Percentiles rank a stretch among this genome's conserved stretches.
These are phyloP conservation scores for Passalora sequoiae DNA, from an alignment of 2,329 filamentous ascomycete genomes.

Conservation along the genomic window DNA sequence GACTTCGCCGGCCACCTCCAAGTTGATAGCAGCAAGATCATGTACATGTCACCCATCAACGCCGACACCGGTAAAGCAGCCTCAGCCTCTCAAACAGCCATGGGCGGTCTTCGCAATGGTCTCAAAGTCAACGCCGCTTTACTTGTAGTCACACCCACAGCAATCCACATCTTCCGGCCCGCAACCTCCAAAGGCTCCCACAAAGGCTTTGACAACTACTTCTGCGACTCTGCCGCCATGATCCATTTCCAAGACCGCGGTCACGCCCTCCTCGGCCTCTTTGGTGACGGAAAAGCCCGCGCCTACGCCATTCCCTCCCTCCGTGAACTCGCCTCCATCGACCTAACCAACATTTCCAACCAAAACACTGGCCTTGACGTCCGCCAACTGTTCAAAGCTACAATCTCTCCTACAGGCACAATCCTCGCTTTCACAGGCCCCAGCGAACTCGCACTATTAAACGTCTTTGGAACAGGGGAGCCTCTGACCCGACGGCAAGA, in stretches of 20 bases:
- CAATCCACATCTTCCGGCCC: conserved; percentile 83
- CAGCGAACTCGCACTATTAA: conserved; percentile 75
- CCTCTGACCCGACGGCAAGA: conserved; percentile 57
- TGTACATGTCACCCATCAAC: conserved; percentile 74
- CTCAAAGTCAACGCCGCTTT: conserved; percentile 72
- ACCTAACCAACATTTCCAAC: conserved; percentile 52
- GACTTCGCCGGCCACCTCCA: conserved; percentile 63
- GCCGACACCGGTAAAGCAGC: conserved; percentile 72
- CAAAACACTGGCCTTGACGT: conserved; percentile 55
- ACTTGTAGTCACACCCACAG: conserved; percentile 66
- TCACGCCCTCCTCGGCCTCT: conserved; percentile 74
- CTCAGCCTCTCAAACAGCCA: conserved; percentile 65
- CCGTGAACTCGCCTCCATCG: conserved; percentile 70
- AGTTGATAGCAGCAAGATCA: conserved; percentile 59
- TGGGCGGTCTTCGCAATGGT: conserved; percentile 72
- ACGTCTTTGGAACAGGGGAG: conserved; percentile 74
- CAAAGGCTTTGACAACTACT: conserved; percentile 75
- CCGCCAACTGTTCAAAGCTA: conserved; percentile 62
- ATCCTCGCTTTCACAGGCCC: conserved; percentile 85
- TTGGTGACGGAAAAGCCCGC: conserved; percentile 73
- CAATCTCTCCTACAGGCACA: conserved; percentile 72
- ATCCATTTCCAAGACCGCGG: conserved; percentile 67
- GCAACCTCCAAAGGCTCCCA: conserved; percentile 82
- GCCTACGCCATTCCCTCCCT: conserved; percentile 83
- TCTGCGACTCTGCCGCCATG: conserved; percentile 77